Conservation (phyloP, 1,139 yeast genomes). For the Taphrina confusa region DNA sequence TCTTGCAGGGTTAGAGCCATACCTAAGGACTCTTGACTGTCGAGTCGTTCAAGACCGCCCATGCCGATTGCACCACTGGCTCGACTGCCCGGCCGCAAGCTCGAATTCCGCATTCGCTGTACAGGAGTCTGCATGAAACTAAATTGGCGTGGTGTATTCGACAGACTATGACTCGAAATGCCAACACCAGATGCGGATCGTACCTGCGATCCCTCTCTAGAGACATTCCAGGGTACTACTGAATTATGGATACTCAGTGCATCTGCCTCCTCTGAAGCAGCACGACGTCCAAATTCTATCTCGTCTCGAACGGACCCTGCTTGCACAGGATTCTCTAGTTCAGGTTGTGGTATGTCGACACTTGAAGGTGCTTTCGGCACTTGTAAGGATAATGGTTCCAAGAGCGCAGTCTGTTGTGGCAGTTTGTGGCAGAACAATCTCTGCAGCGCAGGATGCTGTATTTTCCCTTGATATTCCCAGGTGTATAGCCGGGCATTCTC, state of each 20-base stretch:
- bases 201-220: constrained; percentile 15
- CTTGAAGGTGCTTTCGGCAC: too few species aligned
- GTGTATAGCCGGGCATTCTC: background rate
- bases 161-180: background rate
- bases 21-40: constrained; percentile 15
- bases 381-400: background rate
- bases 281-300: constrained; percentile 22
- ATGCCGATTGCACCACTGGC: constrained; percentile 8
- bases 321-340: background rate
- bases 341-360: background rate
- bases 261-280: constrained; percentile 7
- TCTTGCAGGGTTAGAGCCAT: background rate
- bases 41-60: constrained; percentile 14
- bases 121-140: constrained; percentile 23
- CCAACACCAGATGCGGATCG: constrained; percentile 3
- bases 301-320: background rate
- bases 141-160: constrained; percentile 19
- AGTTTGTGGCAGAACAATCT: constrained; percentile 1
- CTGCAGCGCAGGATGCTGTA: background rate
- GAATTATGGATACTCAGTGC: constrained; percentile 7
- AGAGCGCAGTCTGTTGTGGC: background rate
- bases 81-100: constrained; percentile 19
- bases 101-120: background rate
- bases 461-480: background rate
- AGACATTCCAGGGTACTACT: constrained; percentile 25